phyloP scores from a whole-genome alignment of 2,329 filamentous ascomycete genomes.

The Ceratocystis huliohia region DNA sequence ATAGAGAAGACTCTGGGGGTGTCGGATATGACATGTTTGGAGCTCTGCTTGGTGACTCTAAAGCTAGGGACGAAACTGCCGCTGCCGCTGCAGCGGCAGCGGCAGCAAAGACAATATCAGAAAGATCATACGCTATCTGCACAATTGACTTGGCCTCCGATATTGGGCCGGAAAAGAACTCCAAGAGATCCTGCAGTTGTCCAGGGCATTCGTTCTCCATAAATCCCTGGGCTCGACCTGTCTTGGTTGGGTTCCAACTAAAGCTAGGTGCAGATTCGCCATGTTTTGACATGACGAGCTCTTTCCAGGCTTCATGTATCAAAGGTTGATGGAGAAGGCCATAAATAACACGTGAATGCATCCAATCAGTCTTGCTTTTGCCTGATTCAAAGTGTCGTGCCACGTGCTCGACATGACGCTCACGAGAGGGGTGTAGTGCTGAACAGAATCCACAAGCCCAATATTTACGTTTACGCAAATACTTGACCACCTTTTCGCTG shows the following conservation, averaged over 20 bases:
- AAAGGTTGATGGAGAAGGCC: conserved; percentile 53
- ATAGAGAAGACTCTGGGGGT: conserved; percentile 25
- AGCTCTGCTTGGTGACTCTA: conserved; percentile 23
- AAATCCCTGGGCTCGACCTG: conserved; percentile 44
- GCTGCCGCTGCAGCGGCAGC: neutral
- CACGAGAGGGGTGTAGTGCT: conserved; percentile 47
- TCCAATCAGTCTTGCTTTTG: conserved; percentile 52
- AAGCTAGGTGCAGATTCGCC: conserved; percentile 47
- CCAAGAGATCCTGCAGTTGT: conserved; percentile 50
- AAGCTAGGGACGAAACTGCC: conserved; percentile 9
- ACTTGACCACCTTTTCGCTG: conserved; percentile 50
- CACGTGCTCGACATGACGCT: conserved; percentile 56
- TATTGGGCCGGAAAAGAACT: conserved; percentile 48
- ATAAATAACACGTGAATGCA: conserved; percentile 56
- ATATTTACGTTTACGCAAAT: conserved; percentile 50
- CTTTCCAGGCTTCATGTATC: conserved; percentile 49
- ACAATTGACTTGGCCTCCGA: conserved; percentile 46
- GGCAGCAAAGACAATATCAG: conserved; percentile 33
- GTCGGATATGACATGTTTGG: conserved; percentile 24
- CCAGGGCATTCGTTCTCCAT: conserved; percentile 50
- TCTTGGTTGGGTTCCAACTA: conserved; percentile 47
- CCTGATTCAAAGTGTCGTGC: conserved; percentile 53
- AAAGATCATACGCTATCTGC: conserved; percentile 45
- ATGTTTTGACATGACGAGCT: conserved; percentile 40
- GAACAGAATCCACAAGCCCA: conserved; percentile 60